Base-by-base conservation (phyloP, 148 eudicot species). In the Silene uniflora region DNA sequence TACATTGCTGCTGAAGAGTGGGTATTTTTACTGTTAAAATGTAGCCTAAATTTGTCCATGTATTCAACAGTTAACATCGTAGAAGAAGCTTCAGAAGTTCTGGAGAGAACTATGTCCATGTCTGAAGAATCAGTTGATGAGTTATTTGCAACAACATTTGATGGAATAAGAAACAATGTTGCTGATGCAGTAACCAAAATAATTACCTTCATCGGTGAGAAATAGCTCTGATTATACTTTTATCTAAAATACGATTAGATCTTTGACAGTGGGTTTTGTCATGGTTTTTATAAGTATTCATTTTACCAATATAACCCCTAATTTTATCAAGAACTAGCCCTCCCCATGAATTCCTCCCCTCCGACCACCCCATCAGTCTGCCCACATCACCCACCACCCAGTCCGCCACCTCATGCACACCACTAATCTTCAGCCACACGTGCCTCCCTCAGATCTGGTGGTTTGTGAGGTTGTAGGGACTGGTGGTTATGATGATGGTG, bases 61-160 rank as follows among this genome's bases (percentile, higher is more conserved):
- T 69, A 23, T 21, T 76, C 60, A 56, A 59, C 80, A 84, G 80
- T 70, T 76, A 77, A 80, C 75, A 77, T 81, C 73, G 86, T 80
- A 67, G 83, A 83, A 62, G 81, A 77, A 46, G 39, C 71, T 72
- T 66, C 84, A 49, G 89, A 79, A 76, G 70, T 82, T 62, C 79
- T 64, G 61, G 91, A 79, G 67, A 75, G 90, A 80, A 78, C 81
- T 73, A 81, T 81, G 83, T 78, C 75, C 68, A 74, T 73, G 69
- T 79, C 71, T 79, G 79, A 84, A 62, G 95, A 90, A 75, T 86
- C 96, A 21, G 80, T 94, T 79, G 91, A 88, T 78, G 98, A 94
- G 88, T 89, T 94, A 54, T 91, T 94, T 74, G 87, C 83, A 68
- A 91, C 91, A 61, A 90, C 92, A 23, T 88, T 94, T 75, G 97